Evolutionary conservation across 768 basidiomycete genomes (phyloP).

Genomic region (Lactarius sp.): DNA sequence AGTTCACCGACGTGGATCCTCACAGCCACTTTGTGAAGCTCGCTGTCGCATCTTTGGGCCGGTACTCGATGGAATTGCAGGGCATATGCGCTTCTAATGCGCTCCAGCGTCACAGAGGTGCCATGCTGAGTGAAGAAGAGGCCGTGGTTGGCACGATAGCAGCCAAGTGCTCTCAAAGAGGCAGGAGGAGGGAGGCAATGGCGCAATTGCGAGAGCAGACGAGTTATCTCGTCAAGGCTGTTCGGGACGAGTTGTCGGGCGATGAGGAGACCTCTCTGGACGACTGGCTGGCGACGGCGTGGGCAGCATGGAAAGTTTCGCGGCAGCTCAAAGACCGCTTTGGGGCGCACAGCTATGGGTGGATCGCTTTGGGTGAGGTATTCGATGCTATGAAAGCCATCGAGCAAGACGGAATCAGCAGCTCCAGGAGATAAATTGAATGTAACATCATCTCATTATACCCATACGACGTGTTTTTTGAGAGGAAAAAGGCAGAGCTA

Average conservation of each 20-base stretch:
- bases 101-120: slow-evolving; percentile 35
- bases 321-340: slow-evolving; percentile 37
- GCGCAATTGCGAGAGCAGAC: slow-evolving; percentile 53
- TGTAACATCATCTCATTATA: background rate
- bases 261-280: slow-evolving; percentile 40
- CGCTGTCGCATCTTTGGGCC: slow-evolving; percentile 28
- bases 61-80: slow-evolving; percentile 45
- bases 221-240: slow-evolving; percentile 43
- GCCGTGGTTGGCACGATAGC: slow-evolving; percentile 61
- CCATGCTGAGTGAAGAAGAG: slow-evolving; percentile 56
- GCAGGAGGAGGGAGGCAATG: slow-evolving; percentile 49
- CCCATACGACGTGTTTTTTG: background rate
- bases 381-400: slow-evolving; percentile 49
- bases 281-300: slow-evolving; percentile 44
- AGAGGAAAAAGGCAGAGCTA: background rate
- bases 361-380: slow-evolving; percentile 52
- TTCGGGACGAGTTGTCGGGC: slow-evolving; percentile 48
- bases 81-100: slow-evolving; percentile 45
- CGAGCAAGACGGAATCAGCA: slow-evolving; percentile 35
- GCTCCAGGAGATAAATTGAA: slow-evolving; percentile 10
- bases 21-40: slow-evolving; percentile 13
- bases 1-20: slow-evolving; percentile 25
- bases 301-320: slow-evolving; percentile 52
- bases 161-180: slow-evolving; percentile 55
- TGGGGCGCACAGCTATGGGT: slow-evolving; percentile 58